Base-by-base conservation (phyloP, 805 yeast species). In the Wickerhamomyces ciferrii region DNA sequence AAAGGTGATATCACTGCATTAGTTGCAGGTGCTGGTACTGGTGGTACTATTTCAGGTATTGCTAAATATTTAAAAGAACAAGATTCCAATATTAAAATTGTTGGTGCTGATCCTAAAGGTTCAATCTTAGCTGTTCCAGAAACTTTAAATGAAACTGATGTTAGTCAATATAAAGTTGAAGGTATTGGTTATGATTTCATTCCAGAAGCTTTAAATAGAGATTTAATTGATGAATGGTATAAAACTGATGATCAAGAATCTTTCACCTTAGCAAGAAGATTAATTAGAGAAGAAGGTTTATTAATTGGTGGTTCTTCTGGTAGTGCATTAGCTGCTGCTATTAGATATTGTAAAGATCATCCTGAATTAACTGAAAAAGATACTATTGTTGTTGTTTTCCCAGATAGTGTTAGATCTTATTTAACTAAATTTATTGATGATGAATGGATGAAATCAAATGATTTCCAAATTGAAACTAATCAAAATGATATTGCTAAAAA, bases 21-120 rank as follows among this genome's bases (percentile, higher is more conserved):
- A 40, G 85, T 88, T 45, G 96, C 96, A 35, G 96, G 96, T 65
- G 96, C 96, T 8, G 96, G 96, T 69, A 87, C 96, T 48, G 96
- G 96, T 68, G 96, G 96, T 69, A 87, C 96, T 45, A 83, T 87
- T 61, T 71, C 87, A 44, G 96, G 96, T 70, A 85, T 86, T 55
- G 79, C 94, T 47, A 75, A 72, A 55, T 88, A 82, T 57, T 73
- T 87, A 63, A 87, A 87, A 70, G 87, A 81, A 63, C 76, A 83
- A 65, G 76, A 85, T 65, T 68, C 81, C 23, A 68, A 78, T 15
- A 71, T 87, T 51, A 64, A 72, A 48, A 77, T 87, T 39, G 75
- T 83, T 43, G 96, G 84, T 54, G 96, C 95, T 39, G 96, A 87
- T 69, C 96, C 96, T 36, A 72, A 78, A 53, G 96, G 96, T 29